Evolutionary conservation across 1,284 basidiomycete genomes (phyloP), one percentile per base, ranked within the genome.

Genomic region (Leccinum angustisporum): DNA sequence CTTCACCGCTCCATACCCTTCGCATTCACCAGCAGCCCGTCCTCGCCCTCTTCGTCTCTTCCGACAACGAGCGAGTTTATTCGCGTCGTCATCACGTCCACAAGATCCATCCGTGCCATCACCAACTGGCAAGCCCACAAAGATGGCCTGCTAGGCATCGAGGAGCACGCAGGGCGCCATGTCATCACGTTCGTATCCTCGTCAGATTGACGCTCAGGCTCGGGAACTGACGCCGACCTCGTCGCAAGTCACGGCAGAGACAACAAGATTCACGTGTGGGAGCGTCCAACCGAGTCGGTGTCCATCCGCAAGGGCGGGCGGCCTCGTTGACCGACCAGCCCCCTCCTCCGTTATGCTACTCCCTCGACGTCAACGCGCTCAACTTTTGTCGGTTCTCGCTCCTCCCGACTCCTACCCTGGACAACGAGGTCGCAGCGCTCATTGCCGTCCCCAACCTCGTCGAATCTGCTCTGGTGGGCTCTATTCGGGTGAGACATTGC

Each of bases 331-430:
- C 82, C 2, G 81, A 77, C 16, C 74, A 82, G 10, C 78, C 79
- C 1, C 75, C 75, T 0, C 91, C 90, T 4, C 64, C 71, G 6
- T 71, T 92, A 5, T 69, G 76, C 3, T 87, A 86, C 66, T 88
- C 88, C 0, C 78, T 97, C 74, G 90, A 92, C 68, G 87, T 94
- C 61, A 97, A 97, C 72, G 86, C 94, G 2, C 80, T 97, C 65
- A 97, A 96, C 73, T 97, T 91, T 71, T 96, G 94, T 75, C 85
- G 88, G 1, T 95, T 96, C 72, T 84, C 87, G 4, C 70, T 91
- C 0, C 68, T 84, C 31, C 71, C 70, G 5, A 51, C 67, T n/a
- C 56, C 65, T 6, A 59, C 60, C 36, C 58, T 56, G n/a, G 62
- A 55, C n/a, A 64, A 18, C 4, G 60, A 54, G 63, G 52, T n/a